Base-by-base conservation (phyloP, 139 green algal species). In the Zygnema cylindricum region DNA sequence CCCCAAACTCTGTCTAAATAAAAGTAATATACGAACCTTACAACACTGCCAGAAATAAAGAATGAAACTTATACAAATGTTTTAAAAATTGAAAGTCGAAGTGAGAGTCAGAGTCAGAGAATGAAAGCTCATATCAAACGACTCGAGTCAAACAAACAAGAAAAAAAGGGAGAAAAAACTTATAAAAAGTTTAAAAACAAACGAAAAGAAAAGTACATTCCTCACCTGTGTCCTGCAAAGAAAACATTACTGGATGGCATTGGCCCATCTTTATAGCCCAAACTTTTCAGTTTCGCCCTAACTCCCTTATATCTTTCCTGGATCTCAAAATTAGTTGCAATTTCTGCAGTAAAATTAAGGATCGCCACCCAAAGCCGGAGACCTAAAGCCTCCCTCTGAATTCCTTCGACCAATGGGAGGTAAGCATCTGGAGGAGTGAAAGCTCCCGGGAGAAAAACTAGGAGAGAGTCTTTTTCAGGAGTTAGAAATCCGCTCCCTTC, bases 381-480 rank as follows among this genome's bases (percentile, higher is more conserved):
- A 81, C 73, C 73, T 40, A 81, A 40, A 81, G 73, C 73, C 73
- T 21, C 35, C 42, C 35, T 40, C 43, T 81, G 73, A 21, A 33
- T 23, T 35, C 23, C 21, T 21, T 40, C 73, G 73, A 35, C n/a
- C n/a, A n/a, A n/a, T n/a, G n/a, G n/a, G n/a, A n/a, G n/a, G n/a
- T n/a, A n/a, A n/a, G n/a, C n/a, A 35, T 21, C 73, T 21, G 73
- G 73, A 22, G 16, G 22, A 23, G 73, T 81, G 73, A 81, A 81
- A 22, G 73, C 73, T 21, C 73, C 73, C 16, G 73, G 73, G 21
- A 81, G 73, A 43, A 81, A 69, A 21, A 81, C 73, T 40, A 81
- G 22, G 35, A 81, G 73, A 78, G 77, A 22, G 89, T 92, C 7
- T 85, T 93, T 21, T 92, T 91, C 82, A 93, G 88, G 30, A 38